These are phyloP conservation scores for Phlebiopsis gigantea DNA, from an alignment of 768 basidiomycete species.

Conservation along the genomic window DNA sequence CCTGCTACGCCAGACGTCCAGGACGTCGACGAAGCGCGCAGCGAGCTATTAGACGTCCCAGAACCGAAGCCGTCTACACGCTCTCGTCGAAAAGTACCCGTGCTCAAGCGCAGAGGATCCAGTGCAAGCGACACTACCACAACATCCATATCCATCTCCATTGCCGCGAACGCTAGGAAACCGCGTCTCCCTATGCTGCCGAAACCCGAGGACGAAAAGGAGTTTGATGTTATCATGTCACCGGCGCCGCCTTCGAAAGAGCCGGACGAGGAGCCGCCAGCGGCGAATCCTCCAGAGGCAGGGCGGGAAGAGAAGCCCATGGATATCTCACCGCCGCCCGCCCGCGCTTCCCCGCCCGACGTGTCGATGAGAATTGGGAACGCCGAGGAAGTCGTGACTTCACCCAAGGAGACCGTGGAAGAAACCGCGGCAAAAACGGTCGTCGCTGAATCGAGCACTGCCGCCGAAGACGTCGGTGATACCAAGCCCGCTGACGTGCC, in stretches of 20 bases:
- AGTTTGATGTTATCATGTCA: background rate
- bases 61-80: constrained; percentile 40
- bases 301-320: background rate
- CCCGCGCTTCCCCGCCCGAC: background rate
- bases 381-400: background rate
- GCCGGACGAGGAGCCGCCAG: background rate
- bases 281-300: background rate
- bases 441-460: background rate
- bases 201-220: background rate
- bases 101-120: constrained; percentile 37
- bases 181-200: background rate
- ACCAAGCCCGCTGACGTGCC: background rate
- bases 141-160: constrained; percentile 30
- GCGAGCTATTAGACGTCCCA: constrained; percentile 28
- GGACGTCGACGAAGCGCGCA: constrained; percentile 19
- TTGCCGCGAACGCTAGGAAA: constrained; percentile 22
- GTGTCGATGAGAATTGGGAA: background rate
- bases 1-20: constrained; percentile 11
- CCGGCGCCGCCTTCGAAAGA: background rate
- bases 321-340: background rate
- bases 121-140: constrained; percentile 45
- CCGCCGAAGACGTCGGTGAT: background rate
- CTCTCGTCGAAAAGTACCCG: constrained; percentile 30
- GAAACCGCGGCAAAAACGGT: background rate
- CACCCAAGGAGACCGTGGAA: background rate